Evolutionary conservation across 139 green algal genomes (phyloP).

Genomic region (Micractinium conductrix): DNA sequence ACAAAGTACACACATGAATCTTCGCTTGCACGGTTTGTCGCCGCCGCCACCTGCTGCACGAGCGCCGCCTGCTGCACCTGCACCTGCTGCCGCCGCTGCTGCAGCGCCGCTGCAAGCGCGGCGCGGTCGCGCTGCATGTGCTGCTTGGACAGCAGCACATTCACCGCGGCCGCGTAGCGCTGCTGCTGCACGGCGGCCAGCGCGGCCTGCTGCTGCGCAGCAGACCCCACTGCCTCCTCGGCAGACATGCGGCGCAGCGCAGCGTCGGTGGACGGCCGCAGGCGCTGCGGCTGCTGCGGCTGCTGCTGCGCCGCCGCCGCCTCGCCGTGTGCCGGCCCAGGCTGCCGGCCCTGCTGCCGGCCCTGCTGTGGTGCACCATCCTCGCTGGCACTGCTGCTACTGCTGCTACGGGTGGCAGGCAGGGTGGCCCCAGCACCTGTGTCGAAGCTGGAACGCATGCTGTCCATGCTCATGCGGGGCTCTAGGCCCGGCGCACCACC

Average conservation of each 20-base stretch:
- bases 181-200: not conserved
- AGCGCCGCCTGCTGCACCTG: constrained; percentile 22
- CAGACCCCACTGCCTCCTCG: not conserved
- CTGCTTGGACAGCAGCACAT: not conserved
- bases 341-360: not conserved
- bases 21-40: not conserved
- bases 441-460: constrained; percentile 37
- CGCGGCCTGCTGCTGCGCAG: not conserved
- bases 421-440: constrained; percentile 21
- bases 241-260: constrained; percentile 13
- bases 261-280: constrained; percentile 3
- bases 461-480: constrained; percentile 22
- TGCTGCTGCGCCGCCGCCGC: not conserved
- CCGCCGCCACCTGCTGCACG: not conserved
- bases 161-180: not conserved
- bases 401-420: not conserved
- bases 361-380: not conserved
- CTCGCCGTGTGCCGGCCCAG: not conserved
- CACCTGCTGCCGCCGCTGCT: constrained; percentile 6
- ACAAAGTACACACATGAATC: constrained; percentile 16
- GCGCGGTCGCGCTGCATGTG: not conserved
- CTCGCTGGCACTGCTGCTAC: not conserved
- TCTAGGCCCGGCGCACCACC: too few relatives aligned
- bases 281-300: not conserved
- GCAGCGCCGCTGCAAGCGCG: not conserved